Evolutionary conservation across 768 basidiomycete species (phyloP), one percentile per base, ranked within the genome.

Genomic region (Serendipita vermifera): DNA sequence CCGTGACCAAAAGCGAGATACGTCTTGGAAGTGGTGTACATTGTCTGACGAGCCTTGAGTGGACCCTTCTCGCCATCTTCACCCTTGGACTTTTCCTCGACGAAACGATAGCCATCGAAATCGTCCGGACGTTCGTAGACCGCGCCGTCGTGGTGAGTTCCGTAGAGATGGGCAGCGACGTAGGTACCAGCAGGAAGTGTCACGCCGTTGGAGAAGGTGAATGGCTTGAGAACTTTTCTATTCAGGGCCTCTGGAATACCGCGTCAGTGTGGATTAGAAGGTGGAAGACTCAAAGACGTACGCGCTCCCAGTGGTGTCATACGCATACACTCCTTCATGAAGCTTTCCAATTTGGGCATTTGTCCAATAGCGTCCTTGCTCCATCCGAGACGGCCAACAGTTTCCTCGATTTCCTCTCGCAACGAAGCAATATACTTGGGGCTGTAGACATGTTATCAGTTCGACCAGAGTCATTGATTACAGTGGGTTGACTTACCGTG

Each of bases 81-180:
- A 27, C 7, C 46, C 17, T 51, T 35, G 57, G 59, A n/a, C 43
- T 66, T 60, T 59, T 71, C 64, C 13, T 69, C 62, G 0, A 69
- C 66, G 61, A 77, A 80, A 2, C 79, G 75, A 64, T 75, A 77
- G 0, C 73, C 73, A 36, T 78, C 70, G 32, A 81, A 51, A 17
- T 55, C 11, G 11, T 55, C 31, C 4, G 55, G 31, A 17, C 57
- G 33, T 15, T 15, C 17, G n/a, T 59, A 59, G 20, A 41, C 33
- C 22, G 41, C 20, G 13, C 57, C 39, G 33, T 59, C 55, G 2
- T n/a, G 9, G 11, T 59, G 58, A 7, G 39, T 57, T 3, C 39
- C n/a, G 15, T 31, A 31, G 20, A 39, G 22, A 29, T 56, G 38
- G 32, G 41, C 40, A 3, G 63, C 55, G 54, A 68, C 68, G 7